Base-by-base conservation (phyloP, 139 green algal genomes). In the Microglena sp. region DNA sequence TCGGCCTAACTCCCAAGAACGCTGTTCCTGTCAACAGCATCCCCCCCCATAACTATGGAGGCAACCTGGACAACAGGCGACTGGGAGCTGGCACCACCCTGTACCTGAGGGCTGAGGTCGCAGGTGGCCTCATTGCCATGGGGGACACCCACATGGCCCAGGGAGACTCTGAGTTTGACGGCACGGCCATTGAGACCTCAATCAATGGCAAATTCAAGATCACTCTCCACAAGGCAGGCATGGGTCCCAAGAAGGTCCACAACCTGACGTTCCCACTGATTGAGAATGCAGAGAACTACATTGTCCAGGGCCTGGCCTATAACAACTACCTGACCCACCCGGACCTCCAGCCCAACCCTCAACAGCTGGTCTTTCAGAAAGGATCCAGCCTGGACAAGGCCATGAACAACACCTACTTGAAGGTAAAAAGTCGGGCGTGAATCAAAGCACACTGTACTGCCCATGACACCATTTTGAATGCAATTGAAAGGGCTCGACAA, bases 281-380 rank as follows among this genome's bases (percentile, higher is more conserved):
- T 55, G 76, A 84, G 53, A 83, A 78, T 22, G 29, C 44, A 5
- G 72, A 85, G 15, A 76, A 80, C 58, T 88, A 67, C 27, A 46
- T 88, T 2, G 69, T 88, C 11, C 84, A 90, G 55, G 78, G 81
- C 35, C 88, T 79, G 65, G 74, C 82, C n/a, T 84, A 78, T 54
- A 59, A 63, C 5, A 74, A 89, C 60, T 88, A 82, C 60, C 67
- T 88, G 28, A 72, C 7, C 24, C n/a, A 8, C 53, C 53, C 53
- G 31, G 24, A 26, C 18, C 24, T 54, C 18, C 68, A 88, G 67
- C 67, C 89, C 5, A 28, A 57, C 33, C 50, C 71, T 26, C 36
- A 64, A 26, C 34, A 62, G 28, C 33, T 50, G 24, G 60, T 78
- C 55, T 75, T 70, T 27, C 26, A 21, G 26, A 45, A 57, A 34